Base-by-base conservation (phyloP, 2,329 filamentous ascomycete genomes). In the Tolypocladium endophyticum region DNA sequence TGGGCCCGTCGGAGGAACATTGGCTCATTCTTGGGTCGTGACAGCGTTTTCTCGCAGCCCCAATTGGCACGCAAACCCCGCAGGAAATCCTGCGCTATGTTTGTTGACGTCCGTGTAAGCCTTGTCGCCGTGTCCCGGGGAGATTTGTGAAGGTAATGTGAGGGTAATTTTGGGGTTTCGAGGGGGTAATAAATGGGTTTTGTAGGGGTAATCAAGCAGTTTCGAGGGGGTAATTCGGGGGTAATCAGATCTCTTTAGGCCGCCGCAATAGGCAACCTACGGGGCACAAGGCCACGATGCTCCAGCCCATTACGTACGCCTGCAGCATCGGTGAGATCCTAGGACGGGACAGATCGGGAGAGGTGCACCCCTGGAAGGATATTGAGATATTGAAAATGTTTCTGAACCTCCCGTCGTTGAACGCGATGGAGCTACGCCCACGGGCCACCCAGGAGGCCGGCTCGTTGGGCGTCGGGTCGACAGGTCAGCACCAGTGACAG, bases 261-360 rank as follows among this genome's bases (percentile, higher is more conserved):
- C 57, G 20, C 55, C 56, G n/a, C 52, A 47, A 59, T 55, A 47
- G 60, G 61, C 28, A 58, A 55, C 41, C 41, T 33, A 39, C 28
- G 41, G 38, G 20, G 38, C 35, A 30, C 56, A 58, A 9, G 23
- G 36, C 55, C 55, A 43, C 59, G 53, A 45, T 57, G 18, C 45
- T 53, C 59, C 56, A 61, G 61, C 59, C 60, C 57, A 63, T 65
- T 64, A 65, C 60, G 57, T 62, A 60, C 53, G 63, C 53, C 45
- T 63, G 57, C 59, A 59, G 59, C 59, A 50, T 58, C 38, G 45
- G 61, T 35, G 35, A 62, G 36, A 62, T 64, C 58, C 45, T 60
- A 55, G 59, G 45, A 59, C 56, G 36, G 58, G 59, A 50, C 20
- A 57, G 56, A 57, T 50, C 56, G 39, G 56, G 30, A 20, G 28